Conservation (phyloP, 2,329 filamentous ascomycete genomes). For the Pseudocercospora fuligena region DNA sequence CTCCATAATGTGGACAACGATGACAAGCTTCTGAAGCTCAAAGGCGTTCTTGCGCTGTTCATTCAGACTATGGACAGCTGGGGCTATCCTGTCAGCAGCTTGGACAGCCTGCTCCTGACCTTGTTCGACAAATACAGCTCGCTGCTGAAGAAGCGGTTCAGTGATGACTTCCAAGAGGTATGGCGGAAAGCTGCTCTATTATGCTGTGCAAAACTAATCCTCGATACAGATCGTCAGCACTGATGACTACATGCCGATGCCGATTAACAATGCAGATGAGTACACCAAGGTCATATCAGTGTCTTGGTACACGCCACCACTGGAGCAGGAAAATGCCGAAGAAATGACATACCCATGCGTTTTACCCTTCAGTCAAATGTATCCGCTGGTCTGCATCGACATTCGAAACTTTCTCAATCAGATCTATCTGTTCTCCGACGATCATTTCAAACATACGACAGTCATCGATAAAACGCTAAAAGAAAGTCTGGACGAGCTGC, state of each 20-base stretch:
- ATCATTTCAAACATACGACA: conserved; percentile 88
- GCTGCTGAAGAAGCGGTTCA: conserved; percentile 86
- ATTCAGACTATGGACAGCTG: conserved; percentile 98
- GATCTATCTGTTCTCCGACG: conserved; percentile 96
- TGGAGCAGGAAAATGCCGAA: conserved; percentile 70
- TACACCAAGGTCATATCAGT: conserved; percentile 96
- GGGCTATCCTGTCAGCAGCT: conserved; percentile 80
- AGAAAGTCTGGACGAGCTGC: conserved; percentile 88
- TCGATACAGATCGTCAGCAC: conserved; percentile 69
- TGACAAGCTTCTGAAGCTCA: conserved; percentile 90
- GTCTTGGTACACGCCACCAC: conserved; percentile 82
- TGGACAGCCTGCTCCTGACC: conserved; percentile 84
- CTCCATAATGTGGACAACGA: conserved; percentile 82
- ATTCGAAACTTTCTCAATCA: conserved; percentile 97
- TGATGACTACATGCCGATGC: conserved; percentile 99
- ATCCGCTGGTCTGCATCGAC: conserved; percentile 96
- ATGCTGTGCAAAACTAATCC: conserved; percentile 10
- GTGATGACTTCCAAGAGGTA: conserved; percentile 92
- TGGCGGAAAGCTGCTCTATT: background rate
- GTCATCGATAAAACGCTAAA: conserved; percentile 90
- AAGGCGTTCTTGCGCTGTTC: conserved; percentile 88
- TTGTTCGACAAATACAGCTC: conserved; percentile 95
- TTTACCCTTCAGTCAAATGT: conserved; percentile 99
- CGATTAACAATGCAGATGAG: conserved; percentile 85
- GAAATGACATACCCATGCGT: conserved; percentile 85